A percentile compares a stretch with the other conserved stretches of the same genome.
Evolutionary conservation across 345 rosid genomes (phyloP).

Genomic region (Zanthoxylum bungeanum): DNA sequence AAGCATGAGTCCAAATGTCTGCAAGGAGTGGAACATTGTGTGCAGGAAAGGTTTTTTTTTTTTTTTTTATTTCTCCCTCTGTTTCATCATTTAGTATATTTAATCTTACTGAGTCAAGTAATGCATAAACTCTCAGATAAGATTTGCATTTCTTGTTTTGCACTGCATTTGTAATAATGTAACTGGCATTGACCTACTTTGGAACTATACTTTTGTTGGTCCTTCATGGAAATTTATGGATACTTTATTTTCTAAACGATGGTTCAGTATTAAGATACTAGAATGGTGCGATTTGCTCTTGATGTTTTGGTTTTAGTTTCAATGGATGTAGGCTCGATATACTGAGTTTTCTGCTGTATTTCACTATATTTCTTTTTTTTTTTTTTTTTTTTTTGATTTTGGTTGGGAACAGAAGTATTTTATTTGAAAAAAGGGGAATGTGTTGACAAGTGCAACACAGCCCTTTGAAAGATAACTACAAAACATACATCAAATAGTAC

Average conservation of each 20-base stretch:
- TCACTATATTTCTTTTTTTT: too few relatives aligned
- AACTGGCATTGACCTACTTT: slow-evolving; percentile 3
- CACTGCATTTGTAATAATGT: slow-evolving; percentile 14
- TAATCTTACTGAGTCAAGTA: background rate
- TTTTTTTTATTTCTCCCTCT: too few relatives aligned
- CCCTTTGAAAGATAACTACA: too few relatives aligned
- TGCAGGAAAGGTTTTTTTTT: background rate
- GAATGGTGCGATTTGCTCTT: background rate
- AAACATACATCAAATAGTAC: too few relatives aligned
- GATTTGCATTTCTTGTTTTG: slow-evolving; percentile 1
- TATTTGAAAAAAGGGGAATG: too few relatives aligned
- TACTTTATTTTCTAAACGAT: background rate
- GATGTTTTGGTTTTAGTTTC: background rate
- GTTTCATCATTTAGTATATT: slow-evolving; percentile 6
- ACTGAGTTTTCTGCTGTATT: too few relatives aligned
- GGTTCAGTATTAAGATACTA: background rate
- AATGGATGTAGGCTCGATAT: too few relatives aligned
- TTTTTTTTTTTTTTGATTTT: too few relatives aligned
- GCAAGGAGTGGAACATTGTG: background rate
- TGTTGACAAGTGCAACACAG: too few relatives aligned
- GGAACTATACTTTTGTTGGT: background rate
- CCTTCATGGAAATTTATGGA: slow-evolving; percentile 2
- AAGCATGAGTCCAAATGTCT: background rate
- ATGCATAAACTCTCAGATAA: background rate
- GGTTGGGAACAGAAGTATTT: too few relatives aligned